phyloP scores from a whole-genome alignment of 2,329 filamentous ascomycete genomes.

The Spiromastix sp. region DNA sequence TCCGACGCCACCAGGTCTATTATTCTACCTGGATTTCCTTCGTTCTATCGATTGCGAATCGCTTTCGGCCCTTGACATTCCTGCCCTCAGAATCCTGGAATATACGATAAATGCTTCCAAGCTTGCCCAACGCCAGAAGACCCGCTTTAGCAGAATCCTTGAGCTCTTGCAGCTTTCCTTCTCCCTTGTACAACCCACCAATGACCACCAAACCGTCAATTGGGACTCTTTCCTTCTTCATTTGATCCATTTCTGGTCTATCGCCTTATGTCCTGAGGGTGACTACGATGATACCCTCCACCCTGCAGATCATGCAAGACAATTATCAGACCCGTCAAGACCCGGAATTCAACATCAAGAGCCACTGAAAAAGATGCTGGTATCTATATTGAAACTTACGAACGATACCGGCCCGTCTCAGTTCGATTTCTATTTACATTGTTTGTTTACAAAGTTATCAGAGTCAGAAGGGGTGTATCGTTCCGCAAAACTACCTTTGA shows the following conservation, averaged over 20 bases:
- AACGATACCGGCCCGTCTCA: too few relatives aligned
- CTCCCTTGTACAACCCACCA: not conserved
- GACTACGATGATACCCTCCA: not conserved
- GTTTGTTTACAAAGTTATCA: too few relatives aligned
- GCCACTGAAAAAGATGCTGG: conserved; percentile 2
- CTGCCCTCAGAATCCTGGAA: not conserved
- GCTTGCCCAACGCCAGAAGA: not conserved
- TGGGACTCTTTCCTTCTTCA: not conserved
- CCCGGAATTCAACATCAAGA: conserved; percentile 3
- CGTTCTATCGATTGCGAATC: not conserved
- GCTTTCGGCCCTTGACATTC: not conserved
- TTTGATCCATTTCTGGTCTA: conserved; percentile 4
- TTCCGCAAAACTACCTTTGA: conserved; percentile 4
- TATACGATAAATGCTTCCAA: not conserved
- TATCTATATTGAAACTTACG: conserved; percentile 1
- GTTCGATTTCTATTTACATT: too few relatives aligned
- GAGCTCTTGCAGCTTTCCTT: conserved; percentile 1
- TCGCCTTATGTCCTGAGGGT: not conserved
- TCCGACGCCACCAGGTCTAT: conserved; percentile 1
- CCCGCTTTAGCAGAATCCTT: conserved; percentile 5
- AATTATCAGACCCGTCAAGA: not conserved
- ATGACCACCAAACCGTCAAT: too few relatives aligned
- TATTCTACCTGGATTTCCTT: conserved; percentile 7
- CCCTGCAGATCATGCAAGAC: not conserved
- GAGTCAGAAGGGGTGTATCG: not conserved